A percentile compares a stretch with the other conserved stretches of the same genome.
phyloP scores from a whole-genome alignment of 805 yeast species.

The Sungouiella thailandica region DNA sequence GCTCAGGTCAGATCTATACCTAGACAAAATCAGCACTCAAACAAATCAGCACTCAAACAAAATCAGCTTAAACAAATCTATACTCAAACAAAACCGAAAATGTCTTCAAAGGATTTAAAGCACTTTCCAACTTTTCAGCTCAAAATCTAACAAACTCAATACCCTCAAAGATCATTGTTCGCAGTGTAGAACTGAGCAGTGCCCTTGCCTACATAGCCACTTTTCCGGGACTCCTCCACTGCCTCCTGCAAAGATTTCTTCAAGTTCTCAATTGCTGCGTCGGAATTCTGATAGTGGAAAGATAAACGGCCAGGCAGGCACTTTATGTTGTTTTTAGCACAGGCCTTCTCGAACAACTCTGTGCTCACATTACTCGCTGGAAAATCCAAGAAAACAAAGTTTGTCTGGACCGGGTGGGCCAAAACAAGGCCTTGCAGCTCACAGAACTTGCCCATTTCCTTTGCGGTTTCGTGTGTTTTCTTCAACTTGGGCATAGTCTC shows the following conservation, averaged over 20 bases:
- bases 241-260: slow-evolving; percentile 14
- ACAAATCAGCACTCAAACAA: no score
- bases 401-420: slow-evolving; percentile 36
- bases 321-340: slow-evolving; percentile 17
- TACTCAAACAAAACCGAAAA: no score
- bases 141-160: no score
- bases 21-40: no score
- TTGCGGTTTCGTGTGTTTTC: slow-evolving; percentile 30
- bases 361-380: slow-evolving; percentile 26
- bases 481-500: slow-evolving; percentile 31
- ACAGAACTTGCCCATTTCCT: slow-evolving; percentile 30
- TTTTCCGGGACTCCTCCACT: slow-evolving; percentile 12
- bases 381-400: slow-evolving; percentile 37
- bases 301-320: slow-evolving; percentile 21
- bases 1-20: no score
- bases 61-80: no score
- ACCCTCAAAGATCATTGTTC: no score
- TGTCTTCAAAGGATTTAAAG: no score
- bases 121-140: no score
- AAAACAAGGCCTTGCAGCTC: slow-evolving; percentile 24
- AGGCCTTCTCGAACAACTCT: slow-evolving; percentile 15
- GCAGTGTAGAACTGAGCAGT: slow-evolving; percentile 8
- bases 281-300: slow-evolving; percentile 32
- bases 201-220: slow-evolving; percentile 9
- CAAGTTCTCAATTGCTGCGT: slow-evolving; percentile 25